Base-by-base conservation (phyloP, 495 filamentous ascomycete genomes). In the Talaromyces ruber region DNA sequence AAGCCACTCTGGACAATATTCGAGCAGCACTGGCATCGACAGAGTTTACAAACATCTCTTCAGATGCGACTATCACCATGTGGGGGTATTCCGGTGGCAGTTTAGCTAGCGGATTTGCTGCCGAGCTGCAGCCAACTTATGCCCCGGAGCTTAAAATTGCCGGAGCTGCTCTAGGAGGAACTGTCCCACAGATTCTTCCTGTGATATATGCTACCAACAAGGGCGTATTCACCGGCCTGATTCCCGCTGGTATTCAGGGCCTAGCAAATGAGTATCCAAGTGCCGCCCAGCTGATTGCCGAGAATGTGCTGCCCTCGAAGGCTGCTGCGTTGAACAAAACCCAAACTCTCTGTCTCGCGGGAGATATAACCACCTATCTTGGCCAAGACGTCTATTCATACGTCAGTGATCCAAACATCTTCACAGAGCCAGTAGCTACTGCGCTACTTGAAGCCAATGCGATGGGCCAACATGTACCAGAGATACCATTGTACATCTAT, bases 61-160 rank as follows among this genome's bases (percentile, higher is more conserved):
- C 62, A 3, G 34, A 68, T 28, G 63, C 72, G 6, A 65, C 65
- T 9, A 57, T 65, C 52, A 67, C 72, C 1, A 63, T 84, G 64
- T 84, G 79, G 79, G 82, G 81, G 21, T 84, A 83, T 64, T 80
- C 77, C 9, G 81, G 82, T 8, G 82, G 81, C 39, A 70, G 71
- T 11, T 63, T 83, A 14, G 79, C 81, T 1, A 78, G 70, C 25
- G 77, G 71, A 32, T 82, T 75, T 64, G 81, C 81, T 1, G 71
- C 73, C 4, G 80, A 82, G 61, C 59, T 83, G 39, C 77, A 79
- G 39, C 68, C 65, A 18, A 63, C 66, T 11, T 84, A 84, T 61
- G 80, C 81, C 3, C 78, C 81, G 3, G 81, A 83, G 56, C 67
- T 85, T 1, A 60, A 69, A 1, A 75, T 84, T 30, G 68, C 63